A percentile compares a stretch with the other conserved stretches of the same genome.
Evolutionary conservation across 2,329 filamentous ascomycete species (phyloP).

Genomic region (Monilinia aucupariae): DNA sequence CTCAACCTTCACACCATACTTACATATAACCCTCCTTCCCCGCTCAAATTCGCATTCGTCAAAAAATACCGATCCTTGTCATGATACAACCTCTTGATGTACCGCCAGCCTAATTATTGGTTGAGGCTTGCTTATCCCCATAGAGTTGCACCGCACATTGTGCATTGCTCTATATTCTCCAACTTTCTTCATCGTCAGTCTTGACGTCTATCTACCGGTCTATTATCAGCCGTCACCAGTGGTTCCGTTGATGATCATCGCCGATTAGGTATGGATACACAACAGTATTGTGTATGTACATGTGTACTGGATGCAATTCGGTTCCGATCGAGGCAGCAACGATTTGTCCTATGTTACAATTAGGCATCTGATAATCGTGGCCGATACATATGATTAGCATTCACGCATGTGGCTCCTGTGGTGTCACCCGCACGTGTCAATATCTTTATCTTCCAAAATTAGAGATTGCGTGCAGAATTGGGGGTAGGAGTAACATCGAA

Average conservation of each 20-base stretch:
- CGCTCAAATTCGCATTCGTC: constrained; percentile 1
- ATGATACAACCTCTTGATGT: constrained; percentile 7
- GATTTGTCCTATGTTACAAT: constrained; percentile 10
- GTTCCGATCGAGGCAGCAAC: not conserved
- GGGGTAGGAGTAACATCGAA: not conserved
- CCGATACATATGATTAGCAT: not conserved
- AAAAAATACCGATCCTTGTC: constrained; percentile 1
- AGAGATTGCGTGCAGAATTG: not conserved
- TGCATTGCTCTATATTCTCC: not conserved
- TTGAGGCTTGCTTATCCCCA: not conserved
- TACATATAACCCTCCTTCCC: constrained; percentile 7
- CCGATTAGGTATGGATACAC: not conserved
- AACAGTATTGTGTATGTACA: not conserved
- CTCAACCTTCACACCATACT: constrained; percentile 2
- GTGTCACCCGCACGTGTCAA: constrained; percentile 14
- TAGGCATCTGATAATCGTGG: constrained; percentile 12
- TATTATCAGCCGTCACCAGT: not conserved
- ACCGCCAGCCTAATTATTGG: not conserved
- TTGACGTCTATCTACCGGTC: not conserved
- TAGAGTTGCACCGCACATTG: not conserved
- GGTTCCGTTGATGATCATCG: not conserved
- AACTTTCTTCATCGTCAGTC: not conserved
- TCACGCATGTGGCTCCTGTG: constrained; percentile 5
- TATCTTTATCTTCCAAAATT: constrained; percentile 7
- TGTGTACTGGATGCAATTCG: not conserved